These are phyloP conservation scores for Madurella fahalii DNA, from an alignment of 2,329 filamentous ascomycete genomes.

Conservation along the genomic window DNA sequence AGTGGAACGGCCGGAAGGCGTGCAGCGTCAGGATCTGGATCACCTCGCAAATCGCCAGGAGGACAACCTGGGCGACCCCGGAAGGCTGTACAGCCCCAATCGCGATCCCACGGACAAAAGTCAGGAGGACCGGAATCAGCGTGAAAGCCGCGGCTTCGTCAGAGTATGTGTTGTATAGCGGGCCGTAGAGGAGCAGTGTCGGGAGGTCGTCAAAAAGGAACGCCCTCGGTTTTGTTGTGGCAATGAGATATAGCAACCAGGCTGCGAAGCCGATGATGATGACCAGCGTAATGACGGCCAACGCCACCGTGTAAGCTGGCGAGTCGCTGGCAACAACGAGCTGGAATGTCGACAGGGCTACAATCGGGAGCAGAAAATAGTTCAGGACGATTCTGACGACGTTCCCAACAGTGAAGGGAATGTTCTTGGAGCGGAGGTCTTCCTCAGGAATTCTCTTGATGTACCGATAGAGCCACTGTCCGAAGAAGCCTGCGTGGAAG, in stretches of 20 bases:
- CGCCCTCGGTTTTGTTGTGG: conserved; percentile 73
- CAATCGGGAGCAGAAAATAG: conserved; percentile 83
- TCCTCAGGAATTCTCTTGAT: conserved; percentile 72
- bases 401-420: conserved; percentile 79
- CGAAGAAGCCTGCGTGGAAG: conserved; percentile 71
- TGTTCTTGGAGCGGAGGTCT: conserved; percentile 84
- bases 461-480: conserved; percentile 71
- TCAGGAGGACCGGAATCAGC: conserved; percentile 78
- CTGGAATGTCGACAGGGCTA: conserved; percentile 86
- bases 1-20: conserved; percentile 85
- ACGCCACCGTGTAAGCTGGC: conserved; percentile 64
- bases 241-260: conserved; percentile 79
- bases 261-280: conserved; percentile 67
- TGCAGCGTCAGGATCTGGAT: conserved; percentile 82
- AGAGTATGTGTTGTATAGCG: conserved; percentile 95
- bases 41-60: conserved; percentile 91
- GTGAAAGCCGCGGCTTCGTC: conserved; percentile 90
- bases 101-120: conserved; percentile 79
- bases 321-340: conserved; percentile 70
- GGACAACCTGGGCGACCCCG: conserved; percentile 86
- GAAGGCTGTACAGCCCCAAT: conserved; percentile 91
- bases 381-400: conserved; percentile 84
- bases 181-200: conserved; percentile 84
- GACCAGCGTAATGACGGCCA: conserved; percentile 72
- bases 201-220: conserved; percentile 90